Percentiles rank a stretch among this genome's conserved stretches.
phyloP scores from a whole-genome alignment of 2,329 filamentous ascomycete species.

The Colletotrichum shisoi region DNA sequence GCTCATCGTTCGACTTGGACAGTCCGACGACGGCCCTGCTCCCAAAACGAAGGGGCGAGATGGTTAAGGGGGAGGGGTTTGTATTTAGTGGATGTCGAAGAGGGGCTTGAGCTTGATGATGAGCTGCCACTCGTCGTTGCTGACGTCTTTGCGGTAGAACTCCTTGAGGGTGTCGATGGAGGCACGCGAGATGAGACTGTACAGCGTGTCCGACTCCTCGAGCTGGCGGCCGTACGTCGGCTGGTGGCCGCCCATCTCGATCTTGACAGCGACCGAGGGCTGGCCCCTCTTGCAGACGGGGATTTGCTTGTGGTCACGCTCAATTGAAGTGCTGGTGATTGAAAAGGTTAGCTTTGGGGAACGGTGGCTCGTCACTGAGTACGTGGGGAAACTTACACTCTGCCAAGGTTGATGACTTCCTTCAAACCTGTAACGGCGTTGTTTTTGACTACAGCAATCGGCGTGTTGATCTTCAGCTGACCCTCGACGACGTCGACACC shows the following conservation, averaged over 20 bases:
- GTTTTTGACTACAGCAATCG: constrained; percentile 84
- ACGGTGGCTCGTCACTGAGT: background rate
- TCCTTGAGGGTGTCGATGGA: constrained; percentile 97
- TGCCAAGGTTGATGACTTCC: constrained; percentile 83
- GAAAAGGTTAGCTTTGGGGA: constrained; percentile 44
- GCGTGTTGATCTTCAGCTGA: constrained; percentile 83
- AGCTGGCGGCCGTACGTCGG: constrained; percentile 94
- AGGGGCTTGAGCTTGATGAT: constrained; percentile 95
- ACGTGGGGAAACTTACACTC: constrained; percentile 77
- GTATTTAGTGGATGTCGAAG: constrained; percentile 79
- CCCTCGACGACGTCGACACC: constrained; percentile 97
- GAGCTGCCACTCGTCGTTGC: constrained; percentile 91
- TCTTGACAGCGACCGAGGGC: constrained; percentile 97
- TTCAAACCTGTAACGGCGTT: constrained; percentile 81
- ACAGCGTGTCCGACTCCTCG: constrained; percentile 87
- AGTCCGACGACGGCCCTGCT: background rate
- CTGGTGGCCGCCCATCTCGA: constrained; percentile 91
- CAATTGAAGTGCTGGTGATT: constrained; percentile 80
- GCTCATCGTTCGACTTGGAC: background rate
- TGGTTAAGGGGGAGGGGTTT: background rate
- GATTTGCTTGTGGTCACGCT: constrained; percentile 96
- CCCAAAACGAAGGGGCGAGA: background rate
- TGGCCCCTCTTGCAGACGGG: constrained; percentile 92
- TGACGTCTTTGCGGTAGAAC: constrained; percentile 87
- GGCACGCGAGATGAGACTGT: constrained; percentile 83